Evolutionary conservation across 257 asterid genomes (phyloP).

Genomic region (Catharanthus roseus): DNA sequence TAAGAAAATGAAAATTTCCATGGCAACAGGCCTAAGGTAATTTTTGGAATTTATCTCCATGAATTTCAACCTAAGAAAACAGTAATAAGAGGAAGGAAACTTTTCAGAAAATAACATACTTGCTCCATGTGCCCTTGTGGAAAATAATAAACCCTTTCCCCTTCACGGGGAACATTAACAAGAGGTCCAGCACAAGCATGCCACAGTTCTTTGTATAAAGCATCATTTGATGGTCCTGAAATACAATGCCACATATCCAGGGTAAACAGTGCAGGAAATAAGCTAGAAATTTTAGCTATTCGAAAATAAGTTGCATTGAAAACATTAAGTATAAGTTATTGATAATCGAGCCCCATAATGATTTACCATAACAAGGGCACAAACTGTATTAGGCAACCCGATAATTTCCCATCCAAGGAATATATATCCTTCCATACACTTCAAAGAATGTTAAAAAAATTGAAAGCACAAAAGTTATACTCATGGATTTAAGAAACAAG

Average conservation of each 20-base stretch:
- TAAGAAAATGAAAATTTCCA: background rate
- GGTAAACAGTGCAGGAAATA: conserved; percentile 3
- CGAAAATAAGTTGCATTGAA: background rate
- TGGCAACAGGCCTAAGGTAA: background rate
- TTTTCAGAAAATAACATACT: conserved; percentile 33
- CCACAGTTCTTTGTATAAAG: conserved; percentile 85
- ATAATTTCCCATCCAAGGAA: background rate
- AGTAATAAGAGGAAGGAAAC: conserved; percentile 6
- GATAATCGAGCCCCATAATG: background rate
- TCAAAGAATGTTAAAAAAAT: conserved; percentile 8
- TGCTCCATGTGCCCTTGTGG: conserved; percentile 99
- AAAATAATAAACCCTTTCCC: conserved; percentile 82
- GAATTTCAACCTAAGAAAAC: background rate
- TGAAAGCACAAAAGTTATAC: background rate
- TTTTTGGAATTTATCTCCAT: background rate
- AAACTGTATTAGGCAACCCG: background rate
- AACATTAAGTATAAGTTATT: background rate
- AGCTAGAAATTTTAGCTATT: background rate
- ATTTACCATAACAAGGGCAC: background rate
- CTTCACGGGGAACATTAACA: conserved; percentile 79
- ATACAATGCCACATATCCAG: conserved; percentile 16
- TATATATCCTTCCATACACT: background rate
- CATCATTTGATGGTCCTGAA: conserved; percentile 57
- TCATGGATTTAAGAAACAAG: background rate
- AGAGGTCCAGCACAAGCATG: conserved; percentile 99